These are phyloP conservation scores for Hirschfeldia incana DNA, from an alignment of 345 rosid species.

Conservation along the genomic window DNA sequence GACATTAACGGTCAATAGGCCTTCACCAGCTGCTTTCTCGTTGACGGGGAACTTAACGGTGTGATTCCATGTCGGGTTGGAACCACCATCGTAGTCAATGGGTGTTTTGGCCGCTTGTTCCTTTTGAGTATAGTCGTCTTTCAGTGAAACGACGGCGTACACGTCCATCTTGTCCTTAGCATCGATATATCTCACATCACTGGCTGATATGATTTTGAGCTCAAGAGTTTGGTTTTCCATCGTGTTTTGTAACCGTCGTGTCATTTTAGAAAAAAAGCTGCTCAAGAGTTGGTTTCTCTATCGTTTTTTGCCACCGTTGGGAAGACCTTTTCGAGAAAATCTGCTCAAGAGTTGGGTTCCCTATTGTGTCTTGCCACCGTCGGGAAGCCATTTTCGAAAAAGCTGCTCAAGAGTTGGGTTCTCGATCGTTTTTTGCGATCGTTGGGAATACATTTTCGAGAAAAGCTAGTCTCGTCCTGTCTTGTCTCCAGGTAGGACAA, in stretches of 20 bases:
- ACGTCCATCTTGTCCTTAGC: conserved; percentile 59
- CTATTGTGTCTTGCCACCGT: not conserved
- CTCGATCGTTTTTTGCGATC: conserved; percentile 40
- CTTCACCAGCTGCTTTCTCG: too few relatives aligned
- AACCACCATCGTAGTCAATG: conserved; percentile 43
- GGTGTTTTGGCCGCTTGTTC: conserved; percentile 47
- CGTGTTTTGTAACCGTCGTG: not conserved
- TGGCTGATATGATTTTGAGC: not conserved
- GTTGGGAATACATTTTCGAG: not conserved
- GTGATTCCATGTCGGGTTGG: not conserved
- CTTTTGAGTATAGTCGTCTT: conserved; percentile 40
- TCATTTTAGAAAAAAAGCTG: not conserved
- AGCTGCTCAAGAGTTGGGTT: conserved; percentile 41
- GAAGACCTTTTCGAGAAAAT: not conserved
- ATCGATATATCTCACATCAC: conserved; percentile 37
- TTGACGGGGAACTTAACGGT: too few relatives aligned
- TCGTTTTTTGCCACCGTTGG: not conserved
- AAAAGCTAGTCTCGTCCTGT: not conserved
- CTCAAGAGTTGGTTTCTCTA: not conserved
- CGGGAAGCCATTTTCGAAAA: not conserved
- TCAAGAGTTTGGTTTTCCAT: not conserved
- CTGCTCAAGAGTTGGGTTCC: not conserved
- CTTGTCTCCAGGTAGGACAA: not conserved
- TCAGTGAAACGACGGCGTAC: conserved; percentile 54
- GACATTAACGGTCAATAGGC: too few relatives aligned